Conservation (phyloP, 208 protist species). For the Novymonas esmeraldas region DNA sequence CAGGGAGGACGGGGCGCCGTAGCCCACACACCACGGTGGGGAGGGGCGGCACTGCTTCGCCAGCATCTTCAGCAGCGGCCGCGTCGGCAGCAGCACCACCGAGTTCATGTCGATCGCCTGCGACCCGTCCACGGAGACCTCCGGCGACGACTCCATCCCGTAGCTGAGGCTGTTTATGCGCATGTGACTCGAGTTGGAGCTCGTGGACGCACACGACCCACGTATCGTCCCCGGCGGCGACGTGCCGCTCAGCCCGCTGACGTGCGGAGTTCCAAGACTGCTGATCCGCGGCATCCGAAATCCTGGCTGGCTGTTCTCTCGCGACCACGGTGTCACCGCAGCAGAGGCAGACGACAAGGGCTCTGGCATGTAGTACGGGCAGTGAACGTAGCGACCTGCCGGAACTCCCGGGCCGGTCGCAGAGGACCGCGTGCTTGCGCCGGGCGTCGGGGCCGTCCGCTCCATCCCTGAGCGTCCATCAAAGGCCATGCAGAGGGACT, state of each 20-base stretch:
- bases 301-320: neutral
- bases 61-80: conserved; percentile 42
- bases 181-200: conserved; percentile 7
- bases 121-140: neutral
- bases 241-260: conserved; percentile 15
- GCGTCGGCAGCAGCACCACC: conserved; percentile 32
- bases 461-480: too few species aligned
- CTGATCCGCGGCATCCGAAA: conserved; percentile 9
- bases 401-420: too few species aligned
- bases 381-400: conserved; percentile 14
- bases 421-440: too few species aligned
- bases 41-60: conserved; percentile 39
- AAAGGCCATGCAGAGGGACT: too few species aligned
- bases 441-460: too few species aligned
- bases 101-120: conserved; percentile 1
- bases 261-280: conserved; percentile 39
- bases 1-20: conserved; percentile 5
- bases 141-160: neutral
- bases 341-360: neutral
- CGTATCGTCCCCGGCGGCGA: neutral
- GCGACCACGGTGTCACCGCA: neutral
- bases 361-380: conserved; percentile 15
- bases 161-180: conserved; percentile 3
- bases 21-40: conserved; percentile 49
- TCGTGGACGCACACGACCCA: conserved; percentile 3